phyloP scores from a whole-genome alignment of 139 green algal species.

The Chara braunii region DNA sequence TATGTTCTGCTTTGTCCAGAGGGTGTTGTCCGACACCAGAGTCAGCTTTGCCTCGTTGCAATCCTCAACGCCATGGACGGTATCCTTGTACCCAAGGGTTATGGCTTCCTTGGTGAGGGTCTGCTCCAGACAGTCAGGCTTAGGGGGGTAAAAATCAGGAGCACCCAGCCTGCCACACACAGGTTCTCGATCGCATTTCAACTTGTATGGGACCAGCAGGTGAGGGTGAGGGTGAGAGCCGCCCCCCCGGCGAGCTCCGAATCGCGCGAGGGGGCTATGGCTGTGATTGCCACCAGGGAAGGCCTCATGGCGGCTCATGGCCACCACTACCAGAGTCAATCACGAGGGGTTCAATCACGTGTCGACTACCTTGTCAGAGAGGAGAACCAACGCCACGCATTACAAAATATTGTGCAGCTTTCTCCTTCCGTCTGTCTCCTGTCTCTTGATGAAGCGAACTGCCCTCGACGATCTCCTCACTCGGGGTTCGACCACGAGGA shows the following conservation, averaged over 20 bases:
- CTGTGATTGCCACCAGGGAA: background rate
- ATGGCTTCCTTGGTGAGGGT: conserved; percentile 1
- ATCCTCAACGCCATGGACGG: conserved; percentile 20
- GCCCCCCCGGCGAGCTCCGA: background rate
- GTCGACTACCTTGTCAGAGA: background rate
- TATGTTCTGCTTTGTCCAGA: background rate
- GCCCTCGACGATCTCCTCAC: too few relatives aligned
- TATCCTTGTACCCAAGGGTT: conserved; percentile 26
- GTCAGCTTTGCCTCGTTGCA: background rate
- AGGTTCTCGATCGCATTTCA: conserved; percentile 12
- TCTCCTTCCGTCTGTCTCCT: too few relatives aligned
- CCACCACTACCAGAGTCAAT: background rate
- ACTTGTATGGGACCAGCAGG: conserved; percentile 18
- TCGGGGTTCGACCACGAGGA: too few relatives aligned
- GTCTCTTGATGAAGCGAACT: too few relatives aligned
- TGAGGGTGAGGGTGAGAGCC: background rate
- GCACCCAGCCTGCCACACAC: conserved; percentile 16
- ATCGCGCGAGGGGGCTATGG: background rate
- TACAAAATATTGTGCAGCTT: too few relatives aligned
- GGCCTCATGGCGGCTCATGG: background rate
- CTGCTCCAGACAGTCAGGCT: conserved; percentile 10
- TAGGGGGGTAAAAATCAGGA: conserved; percentile 25
- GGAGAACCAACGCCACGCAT: too few relatives aligned
- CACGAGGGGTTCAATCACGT: background rate
- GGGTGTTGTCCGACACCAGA: background rate